These are phyloP conservation scores for Dryadomyces quercus-mongolicae DNA, from an alignment of 2,329 filamentous ascomycete species.

Conservation along the genomic window DNA sequence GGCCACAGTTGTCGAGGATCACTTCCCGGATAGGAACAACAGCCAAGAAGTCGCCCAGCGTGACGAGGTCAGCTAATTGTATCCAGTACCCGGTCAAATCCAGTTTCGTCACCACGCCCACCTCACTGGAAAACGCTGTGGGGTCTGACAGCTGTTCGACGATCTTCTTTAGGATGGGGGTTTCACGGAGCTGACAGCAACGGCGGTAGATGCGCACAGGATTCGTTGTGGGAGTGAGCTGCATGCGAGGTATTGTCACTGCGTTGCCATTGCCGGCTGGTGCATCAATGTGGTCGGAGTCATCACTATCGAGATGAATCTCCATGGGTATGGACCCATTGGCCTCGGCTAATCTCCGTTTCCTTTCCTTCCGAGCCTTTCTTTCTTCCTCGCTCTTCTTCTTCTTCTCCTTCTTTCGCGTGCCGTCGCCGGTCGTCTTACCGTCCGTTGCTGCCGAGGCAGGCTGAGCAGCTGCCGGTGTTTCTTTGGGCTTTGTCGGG, in stretches of 20 bases:
- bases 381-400: conserved; percentile 88
- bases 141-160: conserved; percentile 73
- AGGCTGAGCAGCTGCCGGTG: background rate
- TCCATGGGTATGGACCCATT: conserved; percentile 83
- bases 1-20: conserved; percentile 72
- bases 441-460: background rate
- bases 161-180: conserved; percentile 81
- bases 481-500: background rate
- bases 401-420: conserved; percentile 87
- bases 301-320: conserved; percentile 58
- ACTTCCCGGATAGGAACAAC: conserved; percentile 84
- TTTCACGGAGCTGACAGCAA: conserved; percentile 89
- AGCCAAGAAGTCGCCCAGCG: conserved; percentile 85
- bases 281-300: conserved; percentile 23
- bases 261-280: conserved; percentile 17
- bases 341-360: conserved; percentile 70
- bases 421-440: conserved; percentile 21
- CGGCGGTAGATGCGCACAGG: conserved; percentile 85
- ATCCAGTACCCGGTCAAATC: conserved; percentile 78
- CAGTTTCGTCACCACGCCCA: conserved; percentile 69
- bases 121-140: conserved; percentile 50
- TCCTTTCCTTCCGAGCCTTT: conserved; percentile 85
- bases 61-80: conserved; percentile 71
- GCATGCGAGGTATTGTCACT: conserved; percentile 32
- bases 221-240: conserved; percentile 71